These are phyloP conservation scores for Funneliformis caledonium DNA, from an alignment of 371 early-diverging fungal species.

Conservation along the genomic window DNA sequence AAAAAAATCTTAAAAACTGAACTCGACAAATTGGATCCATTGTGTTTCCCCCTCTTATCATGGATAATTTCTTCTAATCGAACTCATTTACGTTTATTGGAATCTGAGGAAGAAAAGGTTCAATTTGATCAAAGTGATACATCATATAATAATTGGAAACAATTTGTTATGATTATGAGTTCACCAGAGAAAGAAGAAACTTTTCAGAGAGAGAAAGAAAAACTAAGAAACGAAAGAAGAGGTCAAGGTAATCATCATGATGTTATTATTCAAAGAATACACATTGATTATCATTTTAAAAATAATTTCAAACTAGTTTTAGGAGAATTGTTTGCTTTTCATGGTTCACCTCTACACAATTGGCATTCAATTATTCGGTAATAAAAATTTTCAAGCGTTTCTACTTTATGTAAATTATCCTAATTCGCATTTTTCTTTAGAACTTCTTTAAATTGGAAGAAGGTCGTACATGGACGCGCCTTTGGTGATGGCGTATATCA, in stretches of 20 bases:
- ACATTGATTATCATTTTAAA: not conserved
- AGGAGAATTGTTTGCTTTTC: slow-evolving; percentile 41
- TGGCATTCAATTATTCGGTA: slow-evolving; percentile 43
- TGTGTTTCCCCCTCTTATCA: slow-evolving; percentile 40
- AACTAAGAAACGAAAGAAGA: slow-evolving; percentile 16
- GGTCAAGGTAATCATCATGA: slow-evolving; percentile 26
- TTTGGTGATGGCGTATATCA: slow-evolving; percentile 42
- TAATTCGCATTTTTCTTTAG: not conserved
- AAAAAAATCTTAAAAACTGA: slow-evolving; percentile 31
- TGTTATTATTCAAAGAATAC: not conserved
- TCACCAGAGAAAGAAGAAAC: slow-evolving; percentile 41
- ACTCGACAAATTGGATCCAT: slow-evolving; percentile 37
- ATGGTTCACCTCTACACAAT: slow-evolving; percentile 38
- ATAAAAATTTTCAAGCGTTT: not conserved
- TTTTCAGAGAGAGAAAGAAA: slow-evolving; percentile 38
- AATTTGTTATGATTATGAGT: slow-evolving; percentile 43
- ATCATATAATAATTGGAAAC: slow-evolving; percentile 35
- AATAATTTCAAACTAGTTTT: not conserved
- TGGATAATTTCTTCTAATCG: slow-evolving; percentile 42
- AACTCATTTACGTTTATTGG: slow-evolving; percentile 41
- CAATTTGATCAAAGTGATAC: slow-evolving; percentile 6
- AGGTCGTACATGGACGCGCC: slow-evolving; percentile 38
- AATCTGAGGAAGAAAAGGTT: slow-evolving; percentile 40
- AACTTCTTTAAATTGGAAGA: slow-evolving; percentile 38
- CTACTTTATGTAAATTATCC: not conserved